Evolutionary conservation across 345 rosid species (phyloP).

Genomic region (Salix exigua): DNA sequence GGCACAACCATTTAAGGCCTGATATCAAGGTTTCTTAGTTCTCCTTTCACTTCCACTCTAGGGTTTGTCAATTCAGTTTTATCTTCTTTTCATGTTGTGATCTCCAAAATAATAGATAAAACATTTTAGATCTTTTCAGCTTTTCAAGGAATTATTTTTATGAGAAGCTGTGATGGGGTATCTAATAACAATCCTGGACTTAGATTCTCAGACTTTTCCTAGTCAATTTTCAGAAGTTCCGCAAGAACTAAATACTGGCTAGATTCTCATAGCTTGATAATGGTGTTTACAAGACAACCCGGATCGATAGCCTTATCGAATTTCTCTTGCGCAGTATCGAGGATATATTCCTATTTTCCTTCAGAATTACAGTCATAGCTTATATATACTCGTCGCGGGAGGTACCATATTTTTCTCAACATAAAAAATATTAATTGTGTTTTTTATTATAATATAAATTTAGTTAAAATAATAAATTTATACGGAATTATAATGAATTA

Average conservation of each 20-base stretch:
- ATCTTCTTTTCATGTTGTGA: background rate
- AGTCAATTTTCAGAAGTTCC: background rate
- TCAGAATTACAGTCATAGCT: too few relatives aligned
- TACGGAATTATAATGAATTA: too few relatives aligned
- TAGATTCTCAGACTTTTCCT: background rate
- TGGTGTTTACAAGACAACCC: background rate
- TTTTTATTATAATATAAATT: too few relatives aligned
- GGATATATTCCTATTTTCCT: background rate
- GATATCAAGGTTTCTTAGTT: conserved; percentile 62
- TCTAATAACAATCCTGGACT: background rate
- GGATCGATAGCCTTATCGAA: background rate
- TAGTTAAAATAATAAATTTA: too few relatives aligned
- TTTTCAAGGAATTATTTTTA: background rate
- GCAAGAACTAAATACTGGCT: background rate
- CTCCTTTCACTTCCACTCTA: background rate
- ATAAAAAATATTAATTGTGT: too few relatives aligned
- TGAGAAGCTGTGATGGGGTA: background rate
- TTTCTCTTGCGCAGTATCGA: background rate
- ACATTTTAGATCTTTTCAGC: background rate
- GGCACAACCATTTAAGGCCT: conserved; percentile 97
- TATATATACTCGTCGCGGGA: too few relatives aligned
- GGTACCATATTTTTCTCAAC: too few relatives aligned
- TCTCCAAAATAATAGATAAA: background rate
- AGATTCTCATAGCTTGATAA: background rate
- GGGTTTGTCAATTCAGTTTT: background rate